Percentiles rank a stretch among this genome's conserved stretches.
phyloP scores from a whole-genome alignment of 129 eudicot genomes.

The Deinandra increscens region DNA sequence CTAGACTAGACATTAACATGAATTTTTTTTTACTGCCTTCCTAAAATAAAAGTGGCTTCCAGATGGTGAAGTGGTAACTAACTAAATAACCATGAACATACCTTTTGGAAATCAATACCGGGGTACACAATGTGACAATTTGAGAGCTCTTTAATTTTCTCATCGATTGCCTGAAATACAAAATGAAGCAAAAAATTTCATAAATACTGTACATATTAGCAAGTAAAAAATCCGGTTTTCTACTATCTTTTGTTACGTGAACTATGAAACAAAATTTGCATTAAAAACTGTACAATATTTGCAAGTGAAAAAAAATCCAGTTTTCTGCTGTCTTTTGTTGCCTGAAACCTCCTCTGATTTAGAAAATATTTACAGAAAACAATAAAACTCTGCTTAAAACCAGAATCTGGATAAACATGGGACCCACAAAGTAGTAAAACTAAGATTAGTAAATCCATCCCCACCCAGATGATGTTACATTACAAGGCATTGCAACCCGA shows the following conservation, averaged over 20 bases:
- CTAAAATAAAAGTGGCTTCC: slow-evolving; percentile 5
- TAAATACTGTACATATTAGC: slow-evolving; percentile 10
- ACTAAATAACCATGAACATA: slow-evolving; percentile 26
- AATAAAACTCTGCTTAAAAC: not conserved
- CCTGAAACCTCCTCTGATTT: slow-evolving; percentile 3
- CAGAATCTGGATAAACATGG: slow-evolving; percentile 9
- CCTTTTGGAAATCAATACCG: slow-evolving; percentile 89
- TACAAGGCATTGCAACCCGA: not conserved
- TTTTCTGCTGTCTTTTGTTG: not conserved
- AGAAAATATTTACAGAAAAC: not conserved
- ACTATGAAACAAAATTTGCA: no score
- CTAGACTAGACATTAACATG: no score
- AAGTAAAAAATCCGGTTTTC: not conserved
- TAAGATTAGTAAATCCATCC: not conserved
- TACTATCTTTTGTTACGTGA: not conserved
- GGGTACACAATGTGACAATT: slow-evolving; percentile 84
- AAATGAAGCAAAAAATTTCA: slow-evolving; percentile 3
- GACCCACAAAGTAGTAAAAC: not conserved
- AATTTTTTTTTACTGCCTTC: no score
- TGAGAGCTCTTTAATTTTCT: slow-evolving; percentile 87
- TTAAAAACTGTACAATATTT: slow-evolving; percentile 8
- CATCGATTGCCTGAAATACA: slow-evolving; percentile 85
- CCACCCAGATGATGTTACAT: not conserved
- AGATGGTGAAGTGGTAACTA: slow-evolving; percentile 14
- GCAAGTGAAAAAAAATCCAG: not conserved